A percentile compares a stretch with the other conserved stretches of the same genome.
These are phyloP conservation scores for Tulasnella sp. DNA, from an alignment of 768 basidiomycete species.

Conservation along the genomic window DNA sequence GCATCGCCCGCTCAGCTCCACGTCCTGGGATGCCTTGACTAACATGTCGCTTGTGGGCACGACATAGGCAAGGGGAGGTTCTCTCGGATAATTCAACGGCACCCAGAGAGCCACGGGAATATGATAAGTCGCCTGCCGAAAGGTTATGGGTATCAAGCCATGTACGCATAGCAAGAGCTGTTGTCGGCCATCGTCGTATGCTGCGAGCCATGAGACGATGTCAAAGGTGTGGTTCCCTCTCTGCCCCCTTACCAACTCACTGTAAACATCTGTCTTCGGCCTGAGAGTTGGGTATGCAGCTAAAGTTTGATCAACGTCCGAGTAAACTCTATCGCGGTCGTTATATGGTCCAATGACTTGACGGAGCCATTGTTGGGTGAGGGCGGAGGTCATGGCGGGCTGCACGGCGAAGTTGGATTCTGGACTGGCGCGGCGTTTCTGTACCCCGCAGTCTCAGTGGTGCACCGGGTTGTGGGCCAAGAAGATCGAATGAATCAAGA, in stretches of 20 bases:
- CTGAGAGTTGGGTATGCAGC: conserved; percentile 42
- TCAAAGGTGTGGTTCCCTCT: background rate
- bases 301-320: conserved; percentile 53
- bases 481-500: background rate
- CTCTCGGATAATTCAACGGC: conserved; percentile 67
- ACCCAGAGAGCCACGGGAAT: conserved; percentile 90
- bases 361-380: conserved; percentile 46
- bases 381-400: conserved; percentile 3
- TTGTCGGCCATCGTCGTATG: conserved; percentile 88
- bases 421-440: background rate
- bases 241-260: conserved; percentile 25
- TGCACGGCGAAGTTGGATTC: background rate
- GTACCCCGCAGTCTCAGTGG: background rate
- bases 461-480: background rate
- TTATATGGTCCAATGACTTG: conserved; percentile 50
- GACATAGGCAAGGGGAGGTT: conserved; percentile 80
- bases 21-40: conserved; percentile 57
- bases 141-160: conserved; percentile 82
- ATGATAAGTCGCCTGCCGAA: conserved; percentile 68
- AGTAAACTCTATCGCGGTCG: conserved; percentile 42
- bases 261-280: conserved; percentile 77
- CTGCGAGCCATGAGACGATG: conserved; percentile 30
- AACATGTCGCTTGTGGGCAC: conserved; percentile 88
- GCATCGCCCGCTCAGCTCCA: conserved; percentile 75
- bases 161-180: conserved; percentile 85